Base-by-base conservation (phyloP, 306 rosid species). In the Trifolium dubium region DNA sequence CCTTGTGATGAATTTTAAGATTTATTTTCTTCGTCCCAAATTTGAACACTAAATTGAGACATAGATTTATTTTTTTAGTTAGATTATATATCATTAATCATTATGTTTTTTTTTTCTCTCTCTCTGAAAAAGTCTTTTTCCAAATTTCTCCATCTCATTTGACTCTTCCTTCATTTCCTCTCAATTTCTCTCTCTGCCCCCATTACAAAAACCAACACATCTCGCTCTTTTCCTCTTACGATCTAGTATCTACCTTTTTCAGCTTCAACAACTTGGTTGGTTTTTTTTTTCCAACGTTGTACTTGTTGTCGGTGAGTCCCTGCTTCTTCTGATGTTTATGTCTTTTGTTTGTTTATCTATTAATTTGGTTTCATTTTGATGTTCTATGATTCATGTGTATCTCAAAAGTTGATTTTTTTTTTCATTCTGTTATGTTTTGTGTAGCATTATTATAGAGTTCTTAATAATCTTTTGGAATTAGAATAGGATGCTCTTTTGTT, bases 261-360 rank as follows among this genome's bases (percentile, higher is more conserved):
- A 29, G 79, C 14, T 28, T 6, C 78, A 34, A 55, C 69, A 41
- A 63, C 41, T 31, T 53, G 12, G 6, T 17, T 37, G 6, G 9
- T 37, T 37, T 37, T 50, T 4, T 4, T 8, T 63, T 71, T 7
- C 59, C 64, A 19, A 30, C 71, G 43, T 50, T 17, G 49, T 39
- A 41, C 71, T 67, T 60, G 49, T 58, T 51, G 29, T 41, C 64
- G 64, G 70, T 46, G 68, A 81, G 81, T 47, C 67, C 19, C 40
- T 68, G 47, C 67, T 43, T 61, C 60, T 74, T 0, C 0, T 23
- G 23, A 0, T 37, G 40, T 8, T 67, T 51, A 3, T 67, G 12
- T 10, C 28, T 5, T 11, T 46, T 11, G 2, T 29, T 14, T 13
- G 7, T 0, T 0, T 43, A 6, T 8, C 6, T 8, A 13, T 56